Conservation (phyloP, 805 yeast species). For the Kazachstania taianensis region DNA sequence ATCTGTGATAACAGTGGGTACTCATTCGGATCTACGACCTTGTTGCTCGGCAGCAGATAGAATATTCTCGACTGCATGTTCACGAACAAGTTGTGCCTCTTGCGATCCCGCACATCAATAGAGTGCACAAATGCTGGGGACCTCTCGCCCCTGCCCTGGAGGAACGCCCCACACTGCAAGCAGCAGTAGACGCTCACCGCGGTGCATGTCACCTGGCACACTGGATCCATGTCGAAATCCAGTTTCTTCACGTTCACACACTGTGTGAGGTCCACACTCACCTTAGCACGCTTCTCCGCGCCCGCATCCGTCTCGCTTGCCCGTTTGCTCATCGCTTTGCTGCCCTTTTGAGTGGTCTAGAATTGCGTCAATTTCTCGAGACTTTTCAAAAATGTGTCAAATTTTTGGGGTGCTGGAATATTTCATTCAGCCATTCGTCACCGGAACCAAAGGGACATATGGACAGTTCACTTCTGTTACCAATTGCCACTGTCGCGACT, state of each 20-base stretch:
- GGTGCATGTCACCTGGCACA: conserved; percentile 55
- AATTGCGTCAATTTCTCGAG: too few relatives aligned
- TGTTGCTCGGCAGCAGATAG: conserved; percentile 53
- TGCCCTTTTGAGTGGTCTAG: too few relatives aligned
- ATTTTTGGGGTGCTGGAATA: too few relatives aligned
- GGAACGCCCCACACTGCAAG: conserved; percentile 61
- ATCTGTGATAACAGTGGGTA: conserved; percentile 39
- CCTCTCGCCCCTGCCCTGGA: conserved; percentile 53
- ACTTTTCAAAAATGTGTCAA: too few relatives aligned
- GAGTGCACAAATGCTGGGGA: conserved; percentile 65
- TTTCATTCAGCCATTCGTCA: too few relatives aligned
- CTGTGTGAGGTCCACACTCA: too few relatives aligned
- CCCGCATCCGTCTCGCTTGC: too few relatives aligned
- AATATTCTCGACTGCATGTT: conserved; percentile 36
- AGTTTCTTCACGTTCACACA: conserved; percentile 22
- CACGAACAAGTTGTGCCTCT: conserved; percentile 56
- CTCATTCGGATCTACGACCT: conserved; percentile 8
- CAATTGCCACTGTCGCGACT: conserved; percentile 1
- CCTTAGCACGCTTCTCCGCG: too few relatives aligned
- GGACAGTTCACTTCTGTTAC: not conserved
- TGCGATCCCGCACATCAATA: conserved; percentile 47
- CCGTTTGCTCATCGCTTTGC: too few relatives aligned
- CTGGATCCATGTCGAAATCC: conserved; percentile 63
- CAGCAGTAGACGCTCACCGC: conserved; percentile 60
- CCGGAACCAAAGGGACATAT: not conserved